Base-by-base conservation (phyloP, 2,329 filamentous ascomycete genomes). In the Trichophyton equinum region DNA sequence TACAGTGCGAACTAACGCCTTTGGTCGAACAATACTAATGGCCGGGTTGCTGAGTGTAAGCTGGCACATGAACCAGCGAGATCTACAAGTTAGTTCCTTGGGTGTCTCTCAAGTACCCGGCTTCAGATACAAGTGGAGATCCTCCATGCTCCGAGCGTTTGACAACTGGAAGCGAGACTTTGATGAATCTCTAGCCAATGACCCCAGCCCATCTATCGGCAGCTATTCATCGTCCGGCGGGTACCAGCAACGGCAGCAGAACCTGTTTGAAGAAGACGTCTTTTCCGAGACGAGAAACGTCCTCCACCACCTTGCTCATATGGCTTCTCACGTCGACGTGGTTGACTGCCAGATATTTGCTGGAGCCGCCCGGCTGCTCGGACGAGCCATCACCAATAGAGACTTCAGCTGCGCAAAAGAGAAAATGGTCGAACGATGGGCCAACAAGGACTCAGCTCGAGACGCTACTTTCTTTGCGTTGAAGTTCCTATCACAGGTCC, bases 341-440 rank as follows among this genome's bases (percentile, higher is more conserved):
- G 89, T 95, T n/a, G 92, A 97, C 72, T 92, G 91, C 68, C 92
- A 97, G 74, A 95, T 97, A 65, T 96, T 94, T 72, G 94, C 92
- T 4, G 86, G 91, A 7, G 90, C 92, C 1, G 89, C 86, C 67
- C 82, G 91, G 33, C 81, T 96, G 1, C 82, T 97, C 3, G 92
- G 94, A 22, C 85, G 92, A 55, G 85, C 86, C 0, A 95, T 97
- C 63, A 91, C 89, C 0, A 79, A 84, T 1, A 84, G 89, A 64
- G 94, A 97, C 73, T 86, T 94, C 61, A 85, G 81, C 64, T 86
- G 85, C 58, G 90, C 90, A 2, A 85, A 89, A 66, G 82, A 88
- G 61, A 85, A 91, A 64, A 94, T 96, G 86, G 90, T 86, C 65
- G 88, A 94, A 61, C 79, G 81, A 44, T 99, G 94, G 94, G 94